Conservation (phyloP, 306 rosid genomes). For the Prunus armeniaca region DNA sequence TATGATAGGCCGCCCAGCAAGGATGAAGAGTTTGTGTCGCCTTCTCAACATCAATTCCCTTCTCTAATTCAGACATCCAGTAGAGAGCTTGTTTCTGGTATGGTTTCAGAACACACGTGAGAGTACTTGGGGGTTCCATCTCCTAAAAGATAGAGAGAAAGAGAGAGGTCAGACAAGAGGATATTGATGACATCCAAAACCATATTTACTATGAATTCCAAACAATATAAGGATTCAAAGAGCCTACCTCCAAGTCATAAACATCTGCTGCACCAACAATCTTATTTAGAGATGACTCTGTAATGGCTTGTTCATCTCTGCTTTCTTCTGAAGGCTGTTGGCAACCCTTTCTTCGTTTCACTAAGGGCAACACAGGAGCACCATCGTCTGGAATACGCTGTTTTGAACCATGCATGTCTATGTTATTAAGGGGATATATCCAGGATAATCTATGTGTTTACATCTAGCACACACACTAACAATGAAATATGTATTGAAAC, state of each 20-base stretch:
- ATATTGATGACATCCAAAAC: slow-evolving; percentile 1
- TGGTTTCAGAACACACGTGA: slow-evolving; percentile 60
- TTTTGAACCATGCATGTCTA: not conserved
- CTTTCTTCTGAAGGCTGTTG: slow-evolving; percentile 42
- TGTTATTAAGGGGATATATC: not conserved
- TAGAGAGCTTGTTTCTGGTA: slow-evolving; percentile 88
- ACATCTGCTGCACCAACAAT: slow-evolving; percentile 73
- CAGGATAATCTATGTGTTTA: not conserved
- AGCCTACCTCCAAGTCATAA: slow-evolving; percentile 64
- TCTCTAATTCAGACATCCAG: slow-evolving; percentile 85
- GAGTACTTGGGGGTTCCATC: slow-evolving; percentile 58
- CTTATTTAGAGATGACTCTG: slow-evolving; percentile 64
- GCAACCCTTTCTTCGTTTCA: slow-evolving; percentile 53
- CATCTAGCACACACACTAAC: not conserved
- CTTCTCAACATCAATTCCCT: slow-evolving; percentile 50
- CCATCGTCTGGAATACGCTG: slow-evolving; percentile 60
- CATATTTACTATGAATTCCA: not conserved
- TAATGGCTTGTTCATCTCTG: slow-evolving; percentile 62
- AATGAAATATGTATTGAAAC: not conserved
- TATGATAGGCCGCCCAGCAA: slow-evolving; percentile 78
- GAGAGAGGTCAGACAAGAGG: not conserved
- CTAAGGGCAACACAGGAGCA: slow-evolving; percentile 40
- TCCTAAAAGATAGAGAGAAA: slow-evolving; percentile 43
- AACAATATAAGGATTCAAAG: slow-evolving; percentile 4
- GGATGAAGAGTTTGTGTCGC: slow-evolving; percentile 72